Conservation (phyloP, 1,139 yeast species). For the Geotrichum europaeum region DNA sequence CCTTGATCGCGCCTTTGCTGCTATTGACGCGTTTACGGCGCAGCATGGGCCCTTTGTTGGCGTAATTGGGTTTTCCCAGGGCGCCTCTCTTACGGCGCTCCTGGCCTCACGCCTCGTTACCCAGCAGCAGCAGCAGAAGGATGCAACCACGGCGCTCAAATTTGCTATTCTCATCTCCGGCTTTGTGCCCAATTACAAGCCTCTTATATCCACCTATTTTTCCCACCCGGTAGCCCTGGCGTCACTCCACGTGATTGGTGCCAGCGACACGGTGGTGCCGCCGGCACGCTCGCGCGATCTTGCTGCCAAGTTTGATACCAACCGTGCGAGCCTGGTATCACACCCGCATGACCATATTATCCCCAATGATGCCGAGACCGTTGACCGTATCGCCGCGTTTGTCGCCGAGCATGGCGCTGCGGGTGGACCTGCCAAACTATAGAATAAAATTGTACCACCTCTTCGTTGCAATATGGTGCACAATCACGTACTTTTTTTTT, state of each 20-base stretch:
- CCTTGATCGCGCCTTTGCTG: constrained; percentile 44
- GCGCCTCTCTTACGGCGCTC: constrained; percentile 69
- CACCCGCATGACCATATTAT: constrained; percentile 87
- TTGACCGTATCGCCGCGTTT: not conserved
- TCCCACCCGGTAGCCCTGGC: constrained; percentile 45
- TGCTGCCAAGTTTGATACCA: constrained; percentile 46
- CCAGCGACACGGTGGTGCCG: constrained; percentile 84
- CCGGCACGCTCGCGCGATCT: constrained; percentile 58
- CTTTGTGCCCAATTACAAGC: constrained; percentile 53
- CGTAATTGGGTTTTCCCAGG: constrained; percentile 85
- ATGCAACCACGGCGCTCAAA: constrained; percentile 36
- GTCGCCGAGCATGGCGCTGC: not conserved
- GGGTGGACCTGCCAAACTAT: not conserved
- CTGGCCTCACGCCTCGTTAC: constrained; percentile 27
- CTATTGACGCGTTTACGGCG: constrained; percentile 49
- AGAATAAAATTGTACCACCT: too few relatives aligned
- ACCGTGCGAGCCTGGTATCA: not conserved
- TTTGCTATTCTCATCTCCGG: constrained; percentile 76
- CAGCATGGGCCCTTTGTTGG: constrained; percentile 85
- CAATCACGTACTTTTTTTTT: too few relatives aligned
- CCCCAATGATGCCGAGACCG: constrained; percentile 37
- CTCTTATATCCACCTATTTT: constrained; percentile 44
- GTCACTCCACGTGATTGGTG: constrained; percentile 74
- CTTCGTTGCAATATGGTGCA: too few relatives aligned
- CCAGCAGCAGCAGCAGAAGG: constrained; percentile 35